Evolutionary conservation across 2,329 filamentous ascomycete genomes (phyloP).

Genomic region (Scolecobasidium constrictum): DNA sequence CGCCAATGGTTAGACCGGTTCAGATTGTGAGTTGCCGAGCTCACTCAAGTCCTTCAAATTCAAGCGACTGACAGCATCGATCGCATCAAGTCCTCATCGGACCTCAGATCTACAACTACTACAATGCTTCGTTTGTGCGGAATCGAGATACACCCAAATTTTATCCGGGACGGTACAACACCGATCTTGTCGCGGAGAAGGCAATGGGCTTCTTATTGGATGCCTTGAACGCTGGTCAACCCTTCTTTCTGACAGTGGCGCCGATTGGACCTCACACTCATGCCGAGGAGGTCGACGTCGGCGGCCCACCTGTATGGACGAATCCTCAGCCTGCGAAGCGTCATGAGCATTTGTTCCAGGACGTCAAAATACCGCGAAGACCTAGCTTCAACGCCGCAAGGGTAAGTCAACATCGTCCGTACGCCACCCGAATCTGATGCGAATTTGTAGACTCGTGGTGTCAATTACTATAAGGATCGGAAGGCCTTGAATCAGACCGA

Average conservation of each 20-base stretch:
- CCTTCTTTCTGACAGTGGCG: slow-evolving; percentile 59
- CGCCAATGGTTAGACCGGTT: slow-evolving; percentile 25
- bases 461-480: slow-evolving; percentile 30
- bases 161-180: slow-evolving; percentile 43
- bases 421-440: no score
- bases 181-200: slow-evolving; percentile 49
- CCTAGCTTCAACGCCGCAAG: slow-evolving; percentile 54
- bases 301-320: slow-evolving; percentile 22
- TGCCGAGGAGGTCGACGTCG: background rate
- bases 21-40: no score
- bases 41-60: no score
- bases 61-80: no score
- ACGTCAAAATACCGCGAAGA: slow-evolving; percentile 47
- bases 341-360: slow-evolving; percentile 51
- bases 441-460: slow-evolving; percentile 25
- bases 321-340: slow-evolving; percentile 48
- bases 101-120: slow-evolving; percentile 56
- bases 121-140: slow-evolving; percentile 52
- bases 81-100: slow-evolving; percentile 42
- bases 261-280: slow-evolving; percentile 54
- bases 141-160: slow-evolving; percentile 46
- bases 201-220: slow-evolving; percentile 51
- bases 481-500: slow-evolving; percentile 33
- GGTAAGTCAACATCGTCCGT: background rate
- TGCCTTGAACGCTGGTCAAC: slow-evolving; percentile 43